phyloP scores from a whole-genome alignment of 2,329 filamentous ascomycete genomes.

The Stromatinia cepivora region DNA sequence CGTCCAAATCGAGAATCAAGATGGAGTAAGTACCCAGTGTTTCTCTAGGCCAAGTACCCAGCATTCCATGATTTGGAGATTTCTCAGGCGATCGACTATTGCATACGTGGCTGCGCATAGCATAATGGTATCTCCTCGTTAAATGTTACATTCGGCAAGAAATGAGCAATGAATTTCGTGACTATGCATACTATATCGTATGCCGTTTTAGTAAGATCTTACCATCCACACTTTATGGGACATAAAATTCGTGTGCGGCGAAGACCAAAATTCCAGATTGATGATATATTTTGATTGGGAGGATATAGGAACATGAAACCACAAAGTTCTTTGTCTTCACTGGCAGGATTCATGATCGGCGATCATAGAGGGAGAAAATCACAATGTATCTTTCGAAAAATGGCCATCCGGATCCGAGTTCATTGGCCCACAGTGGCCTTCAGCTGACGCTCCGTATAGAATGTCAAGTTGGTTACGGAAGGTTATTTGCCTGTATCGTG shows the following conservation, averaged over 20 bases:
- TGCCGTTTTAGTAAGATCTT: background rate
- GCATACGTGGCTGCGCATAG: constrained; percentile 22
- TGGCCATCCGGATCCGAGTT: background rate
- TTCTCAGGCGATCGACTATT: background rate
- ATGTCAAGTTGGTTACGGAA: background rate
- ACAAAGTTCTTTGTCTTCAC: background rate
- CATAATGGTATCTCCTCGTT: background rate
- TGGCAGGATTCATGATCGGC: background rate
- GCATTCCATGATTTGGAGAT: background rate
- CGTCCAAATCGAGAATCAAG: background rate
- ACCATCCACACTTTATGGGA: background rate
- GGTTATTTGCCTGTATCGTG: background rate
- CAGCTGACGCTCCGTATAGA: constrained; percentile 5
- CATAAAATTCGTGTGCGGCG: background rate
- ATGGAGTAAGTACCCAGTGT: background rate
- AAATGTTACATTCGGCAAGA: constrained; percentile 7
- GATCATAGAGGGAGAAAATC: background rate
- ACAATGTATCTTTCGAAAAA: background rate
- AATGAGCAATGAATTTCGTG: background rate
- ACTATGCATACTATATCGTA: background rate
- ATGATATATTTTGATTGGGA: background rate
- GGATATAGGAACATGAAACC: background rate
- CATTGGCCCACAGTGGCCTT: constrained; percentile 4
- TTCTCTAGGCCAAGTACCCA: background rate
- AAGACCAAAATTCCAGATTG: background rate